Base-by-base conservation (phyloP, 2,329 filamentous ascomycete genomes). In the Ophiostoma triangulosporum region DNA sequence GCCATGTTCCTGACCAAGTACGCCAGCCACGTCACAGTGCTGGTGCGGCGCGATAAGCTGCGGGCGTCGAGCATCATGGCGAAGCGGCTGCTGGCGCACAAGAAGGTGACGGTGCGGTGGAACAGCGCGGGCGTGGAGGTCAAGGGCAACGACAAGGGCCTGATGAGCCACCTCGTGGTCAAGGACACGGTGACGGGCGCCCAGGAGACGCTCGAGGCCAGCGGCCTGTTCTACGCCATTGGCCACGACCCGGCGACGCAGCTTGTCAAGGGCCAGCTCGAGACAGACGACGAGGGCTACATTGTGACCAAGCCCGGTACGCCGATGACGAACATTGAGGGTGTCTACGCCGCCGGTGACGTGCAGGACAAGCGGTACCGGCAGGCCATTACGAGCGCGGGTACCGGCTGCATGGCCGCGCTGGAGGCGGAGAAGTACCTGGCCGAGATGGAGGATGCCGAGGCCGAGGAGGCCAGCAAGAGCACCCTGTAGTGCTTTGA, bases 311-410 rank as follows among this genome's bases (percentile, higher is more conserved):
- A 85, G 69, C 86, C 93, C 3, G 94, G 93, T 54, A 91, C 88
- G 46, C 88, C 88, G 56, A 76, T 85, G 64, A 98, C 93, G 48
- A 95, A 81, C 69, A 70, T 96, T 6, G 81, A 88, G 65, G 93
- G 93, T 67, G 88, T 98, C 20, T 98, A 96, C 66, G 93, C 93
- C 35, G 93, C 91, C 9, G 93, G 93, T 59, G 93, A 98, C 66
- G 94, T 98, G 9, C 93, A 98, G 74, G 94, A 98, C 68, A 98
- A 97, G 83, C 82, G 84, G 66, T 98, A 98, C 70, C 81, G 93
- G 67, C 93, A 98, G 74, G 93, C 93, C 48, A 94, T 98, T 61
- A 98, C 93, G 59, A 96, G 90, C 72, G 93, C 93, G 62, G 91
- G 90, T 57, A 89, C 90, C 57, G 93, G 93, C 59, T 98, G 93